Conservation (phyloP, 2,329 filamentous ascomycete species). For the Trichoderma afroharzianum region DNA sequence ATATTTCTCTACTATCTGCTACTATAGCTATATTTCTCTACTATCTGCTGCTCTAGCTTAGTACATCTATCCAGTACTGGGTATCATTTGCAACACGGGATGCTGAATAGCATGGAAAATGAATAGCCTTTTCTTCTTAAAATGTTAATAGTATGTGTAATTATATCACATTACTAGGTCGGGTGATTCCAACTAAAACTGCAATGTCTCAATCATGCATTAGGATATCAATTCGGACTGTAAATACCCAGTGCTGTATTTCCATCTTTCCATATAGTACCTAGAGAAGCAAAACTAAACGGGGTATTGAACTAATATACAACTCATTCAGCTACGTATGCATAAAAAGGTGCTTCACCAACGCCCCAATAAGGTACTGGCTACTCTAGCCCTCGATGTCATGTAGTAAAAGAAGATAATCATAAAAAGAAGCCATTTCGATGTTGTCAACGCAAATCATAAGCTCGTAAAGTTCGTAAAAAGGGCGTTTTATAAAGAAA, state of each 20-base stretch:
- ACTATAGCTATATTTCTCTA: too few species aligned
- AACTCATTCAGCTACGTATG: background rate
- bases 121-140: too few species aligned
- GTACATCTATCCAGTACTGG: too few species aligned
- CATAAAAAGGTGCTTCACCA: background rate
- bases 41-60: too few species aligned
- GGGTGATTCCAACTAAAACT: background rate
- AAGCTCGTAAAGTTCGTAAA: background rate
- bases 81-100: too few species aligned
- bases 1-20: too few species aligned
- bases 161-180: background rate
- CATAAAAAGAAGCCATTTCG: background rate
- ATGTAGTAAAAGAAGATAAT: background rate
- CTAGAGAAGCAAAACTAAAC: background rate
- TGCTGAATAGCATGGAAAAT: too few species aligned
- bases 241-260: background rate
- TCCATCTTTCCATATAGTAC: background rate
- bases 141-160: background rate
- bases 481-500: background rate
- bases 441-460: background rate
- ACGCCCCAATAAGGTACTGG: background rate
- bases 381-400: background rate
- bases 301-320: background rate
- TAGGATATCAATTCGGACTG: background rate
- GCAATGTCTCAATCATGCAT: background rate